Evolutionary conservation across 495 filamentous ascomycete species (phyloP).

Genomic region (Pseudotulostoma volvatum): DNA sequence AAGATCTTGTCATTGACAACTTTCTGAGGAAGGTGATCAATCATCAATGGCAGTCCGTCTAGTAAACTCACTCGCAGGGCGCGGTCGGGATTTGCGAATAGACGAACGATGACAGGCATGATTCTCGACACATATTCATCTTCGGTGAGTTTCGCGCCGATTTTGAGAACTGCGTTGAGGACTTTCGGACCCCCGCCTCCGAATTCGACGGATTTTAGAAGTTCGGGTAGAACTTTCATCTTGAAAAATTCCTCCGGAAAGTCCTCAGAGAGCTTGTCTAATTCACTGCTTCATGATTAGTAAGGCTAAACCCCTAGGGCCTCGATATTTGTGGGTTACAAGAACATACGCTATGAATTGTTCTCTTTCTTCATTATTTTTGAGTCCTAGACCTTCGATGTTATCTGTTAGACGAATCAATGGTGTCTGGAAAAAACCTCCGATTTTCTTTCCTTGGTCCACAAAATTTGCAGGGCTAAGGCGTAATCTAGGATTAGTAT

Average conservation of each 20-base stretch:
- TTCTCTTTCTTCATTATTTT: conserved; percentile 67
- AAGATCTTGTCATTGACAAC: conserved; percentile 93
- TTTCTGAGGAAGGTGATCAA: conserved; percentile 77
- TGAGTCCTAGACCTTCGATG: conserved; percentile 80
- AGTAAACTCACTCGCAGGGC: conserved; percentile 83
- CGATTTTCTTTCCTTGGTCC: conserved; percentile 68
- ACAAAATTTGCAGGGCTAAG: conserved; percentile 74
- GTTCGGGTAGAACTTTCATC: conserved; percentile 85
- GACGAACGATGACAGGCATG: conserved; percentile 69
- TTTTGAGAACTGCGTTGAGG: conserved; percentile 74
- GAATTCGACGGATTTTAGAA: conserved; percentile 95
- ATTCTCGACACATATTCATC: conserved; percentile 79
- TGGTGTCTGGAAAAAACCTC: conserved; percentile 82
- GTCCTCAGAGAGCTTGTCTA: conserved; percentile 75
- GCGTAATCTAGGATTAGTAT: conserved; percentile 75
- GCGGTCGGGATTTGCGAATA: conserved; percentile 83
- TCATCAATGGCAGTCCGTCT: conserved; percentile 80
- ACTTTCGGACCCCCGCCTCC: conserved; percentile 91
- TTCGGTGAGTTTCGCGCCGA: conserved; percentile 65
- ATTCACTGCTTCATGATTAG: conserved; percentile 37
- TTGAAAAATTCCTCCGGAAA: conserved; percentile 97
- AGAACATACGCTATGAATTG: conserved; percentile 59
- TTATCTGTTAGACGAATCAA: conserved; percentile 83
- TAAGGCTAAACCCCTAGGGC: background rate
- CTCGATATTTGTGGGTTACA: too few relatives aligned